A percentile compares a stretch with the other conserved stretches of the same genome.
Evolutionary conservation across 2,329 filamentous ascomycete genomes (phyloP).

Genomic region (Pestalotiopsis sp.): DNA sequence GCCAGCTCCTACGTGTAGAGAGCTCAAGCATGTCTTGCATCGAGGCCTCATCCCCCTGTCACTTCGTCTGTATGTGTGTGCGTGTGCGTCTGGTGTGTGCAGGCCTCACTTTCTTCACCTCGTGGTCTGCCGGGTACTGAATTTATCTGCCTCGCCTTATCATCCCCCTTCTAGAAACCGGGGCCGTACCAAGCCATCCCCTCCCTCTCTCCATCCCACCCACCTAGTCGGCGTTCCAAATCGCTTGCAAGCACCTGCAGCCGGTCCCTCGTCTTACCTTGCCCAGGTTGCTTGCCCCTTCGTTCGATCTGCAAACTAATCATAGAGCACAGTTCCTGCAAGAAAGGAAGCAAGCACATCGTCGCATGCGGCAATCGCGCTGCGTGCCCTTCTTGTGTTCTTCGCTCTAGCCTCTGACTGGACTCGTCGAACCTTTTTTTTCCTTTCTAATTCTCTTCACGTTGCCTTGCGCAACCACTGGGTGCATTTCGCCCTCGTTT

Average conservation of each 20-base stretch:
- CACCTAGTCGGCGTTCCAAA: conserved; percentile 18
- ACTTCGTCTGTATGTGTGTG: background rate
- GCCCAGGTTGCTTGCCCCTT: background rate
- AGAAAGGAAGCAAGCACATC: background rate
- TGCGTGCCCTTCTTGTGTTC: conserved; percentile 1
- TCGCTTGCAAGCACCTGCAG: background rate
- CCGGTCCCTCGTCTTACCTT: background rate
- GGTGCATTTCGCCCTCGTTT: conserved; percentile 27
- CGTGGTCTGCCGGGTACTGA: background rate
- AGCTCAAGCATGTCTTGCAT: background rate
- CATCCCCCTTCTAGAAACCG: background rate
- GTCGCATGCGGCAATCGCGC: conserved; percentile 10
- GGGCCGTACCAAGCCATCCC: background rate
- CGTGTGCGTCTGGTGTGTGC: background rate
- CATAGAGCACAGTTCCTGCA: conserved; percentile 6
- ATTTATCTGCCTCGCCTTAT: background rate
- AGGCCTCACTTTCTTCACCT: background rate
- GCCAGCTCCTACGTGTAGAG: background rate
- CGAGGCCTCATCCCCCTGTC: background rate
- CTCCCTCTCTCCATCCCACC: conserved; percentile 17
- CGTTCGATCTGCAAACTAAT: conserved; percentile 1
- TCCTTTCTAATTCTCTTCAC: conserved; percentile 1
- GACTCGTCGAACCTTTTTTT: conserved; percentile 4
- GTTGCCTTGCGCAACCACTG: conserved; percentile 5
- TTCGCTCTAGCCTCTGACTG: background rate